Evolutionary conservation across 805 yeast genomes (phyloP).

Genomic region (Jamesozyma hellenica): DNA sequence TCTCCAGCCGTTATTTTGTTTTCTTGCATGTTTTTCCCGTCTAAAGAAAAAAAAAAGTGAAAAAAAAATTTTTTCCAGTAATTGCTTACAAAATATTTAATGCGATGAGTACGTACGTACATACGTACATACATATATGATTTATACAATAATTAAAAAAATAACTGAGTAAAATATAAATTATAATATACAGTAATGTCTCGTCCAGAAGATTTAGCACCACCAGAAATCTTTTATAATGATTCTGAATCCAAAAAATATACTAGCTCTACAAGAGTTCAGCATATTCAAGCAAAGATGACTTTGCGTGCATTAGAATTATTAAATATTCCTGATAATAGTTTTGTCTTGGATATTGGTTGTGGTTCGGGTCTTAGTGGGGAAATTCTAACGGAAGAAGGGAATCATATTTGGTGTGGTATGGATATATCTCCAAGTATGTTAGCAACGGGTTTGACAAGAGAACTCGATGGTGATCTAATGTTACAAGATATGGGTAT

Average conservation of each 20-base stretch:
- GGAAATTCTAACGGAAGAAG: slow-evolving; percentile 87
- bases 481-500: slow-evolving; percentile 86
- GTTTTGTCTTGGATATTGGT: slow-evolving; percentile 80
- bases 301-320: slow-evolving; percentile 86
- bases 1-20: too few relatives aligned
- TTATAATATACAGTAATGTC: slow-evolving; percentile 51
- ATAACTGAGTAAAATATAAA: too few relatives aligned
- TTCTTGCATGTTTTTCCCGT: too few relatives aligned
- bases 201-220: slow-evolving; percentile 93
- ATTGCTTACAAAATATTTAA: too few relatives aligned
- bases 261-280: slow-evolving; percentile 90
- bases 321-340: slow-evolving; percentile 56
- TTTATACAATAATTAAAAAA: too few relatives aligned
- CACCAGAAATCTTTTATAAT: slow-evolving; percentile 91
- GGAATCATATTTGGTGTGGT: slow-evolving; percentile 80
- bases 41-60: too few relatives aligned
- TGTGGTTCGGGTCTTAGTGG: slow-evolving; percentile 97
- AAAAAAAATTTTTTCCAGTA: too few relatives aligned
- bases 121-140: too few relatives aligned
- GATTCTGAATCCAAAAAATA: slow-evolving; percentile 84
- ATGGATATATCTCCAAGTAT: slow-evolving; percentile 93
- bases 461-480: slow-evolving; percentile 89
- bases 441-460: slow-evolving; percentile 87
- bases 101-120: too few relatives aligned
- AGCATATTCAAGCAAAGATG: slow-evolving; percentile 97